These are phyloP conservation scores for Astrothelium macrocarpum DNA, from an alignment of 495 filamentous ascomycete species.

Conservation along the genomic window DNA sequence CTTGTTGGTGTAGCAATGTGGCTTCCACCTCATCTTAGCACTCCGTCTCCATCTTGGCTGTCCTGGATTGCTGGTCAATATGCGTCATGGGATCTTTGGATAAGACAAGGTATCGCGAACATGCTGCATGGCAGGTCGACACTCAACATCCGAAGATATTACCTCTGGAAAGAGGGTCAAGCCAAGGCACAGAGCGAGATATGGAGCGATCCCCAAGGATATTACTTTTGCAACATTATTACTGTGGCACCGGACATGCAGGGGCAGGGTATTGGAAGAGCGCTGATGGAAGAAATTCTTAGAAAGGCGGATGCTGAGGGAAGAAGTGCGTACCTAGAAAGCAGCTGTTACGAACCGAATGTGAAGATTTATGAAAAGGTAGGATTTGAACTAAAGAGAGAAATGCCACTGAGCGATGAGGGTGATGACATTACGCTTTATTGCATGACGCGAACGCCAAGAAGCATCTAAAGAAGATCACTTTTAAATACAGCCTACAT, in stretches of 20 bases:
- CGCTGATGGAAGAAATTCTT: slow-evolving; percentile 49
- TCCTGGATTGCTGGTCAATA: slow-evolving; percentile 40
- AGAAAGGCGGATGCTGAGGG: slow-evolving; percentile 49
- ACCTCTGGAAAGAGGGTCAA: slow-evolving; percentile 55
- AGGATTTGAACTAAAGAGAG: slow-evolving; percentile 51
- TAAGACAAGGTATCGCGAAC: slow-evolving; percentile 52
- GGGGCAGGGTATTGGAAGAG: slow-evolving; percentile 49
- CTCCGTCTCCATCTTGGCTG: slow-evolving; percentile 42
- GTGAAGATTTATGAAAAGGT: slow-evolving; percentile 56
- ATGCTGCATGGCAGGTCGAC: slow-evolving; percentile 54
- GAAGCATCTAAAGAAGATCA: neutral
- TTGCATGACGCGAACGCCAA: slow-evolving; percentile 44
- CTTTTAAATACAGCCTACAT: neutral
- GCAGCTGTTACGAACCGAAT: slow-evolving; percentile 52
- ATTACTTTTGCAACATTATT: slow-evolving; percentile 64
- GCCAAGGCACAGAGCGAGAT: slow-evolving; percentile 45
- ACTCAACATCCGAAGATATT: slow-evolving; percentile 52
- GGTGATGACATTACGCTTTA: slow-evolving; percentile 39
- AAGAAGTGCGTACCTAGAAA: slow-evolving; percentile 55
- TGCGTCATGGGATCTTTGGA: slow-evolving; percentile 44
- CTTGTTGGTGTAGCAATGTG: slow-evolving; percentile 58
- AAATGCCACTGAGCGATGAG: slow-evolving; percentile 54
- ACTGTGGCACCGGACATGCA: slow-evolving; percentile 51
- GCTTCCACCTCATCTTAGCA: slow-evolving; percentile 41
- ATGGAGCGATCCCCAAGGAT: slow-evolving; percentile 51